Percentiles rank a stretch among this genome's conserved stretches.
These are phyloP conservation scores for Diaporthe citri DNA, from an alignment of 2,329 filamentous ascomycete species.

Conservation along the genomic window DNA sequence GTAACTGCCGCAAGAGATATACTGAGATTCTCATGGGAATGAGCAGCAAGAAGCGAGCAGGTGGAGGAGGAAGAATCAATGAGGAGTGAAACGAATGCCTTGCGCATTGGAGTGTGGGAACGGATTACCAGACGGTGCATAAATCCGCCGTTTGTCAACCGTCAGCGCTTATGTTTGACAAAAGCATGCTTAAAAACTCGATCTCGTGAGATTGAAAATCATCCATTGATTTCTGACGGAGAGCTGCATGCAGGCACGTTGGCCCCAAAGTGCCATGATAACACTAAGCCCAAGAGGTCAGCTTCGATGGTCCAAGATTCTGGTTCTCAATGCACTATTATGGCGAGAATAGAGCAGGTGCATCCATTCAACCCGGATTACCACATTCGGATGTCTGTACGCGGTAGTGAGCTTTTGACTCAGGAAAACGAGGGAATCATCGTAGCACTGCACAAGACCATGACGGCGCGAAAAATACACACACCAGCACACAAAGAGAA, in stretches of 20 bases:
- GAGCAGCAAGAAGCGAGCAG: not conserved
- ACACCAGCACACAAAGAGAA: constrained; percentile 2
- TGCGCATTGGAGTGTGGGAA: not conserved
- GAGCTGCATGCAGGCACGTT: not conserved
- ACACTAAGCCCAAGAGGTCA: not conserved
- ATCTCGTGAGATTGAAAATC: not conserved
- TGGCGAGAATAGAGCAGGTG: not conserved
- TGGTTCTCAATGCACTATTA: not conserved
- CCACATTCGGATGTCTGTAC: not conserved
- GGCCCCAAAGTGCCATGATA: not conserved
- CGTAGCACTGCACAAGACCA: constrained; percentile 6
- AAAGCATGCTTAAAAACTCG: not conserved
- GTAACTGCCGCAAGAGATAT: constrained; percentile 40
- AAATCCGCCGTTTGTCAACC: not conserved
- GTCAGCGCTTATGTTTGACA: not conserved
- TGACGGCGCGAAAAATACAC: not conserved
- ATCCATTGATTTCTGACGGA: not conserved
- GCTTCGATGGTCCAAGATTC: not conserved
- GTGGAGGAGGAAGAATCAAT: not conserved
- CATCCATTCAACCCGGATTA: not conserved
- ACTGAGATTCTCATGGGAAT: too few relatives aligned
- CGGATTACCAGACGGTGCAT: not conserved
- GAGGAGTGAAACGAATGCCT: not conserved
- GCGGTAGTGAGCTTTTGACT: not conserved
- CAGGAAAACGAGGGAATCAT: not conserved